These are phyloP conservation scores for Graphiopsis chlorocephala DNA, from an alignment of 2,329 filamentous ascomycete species.

Conservation along the genomic window DNA sequence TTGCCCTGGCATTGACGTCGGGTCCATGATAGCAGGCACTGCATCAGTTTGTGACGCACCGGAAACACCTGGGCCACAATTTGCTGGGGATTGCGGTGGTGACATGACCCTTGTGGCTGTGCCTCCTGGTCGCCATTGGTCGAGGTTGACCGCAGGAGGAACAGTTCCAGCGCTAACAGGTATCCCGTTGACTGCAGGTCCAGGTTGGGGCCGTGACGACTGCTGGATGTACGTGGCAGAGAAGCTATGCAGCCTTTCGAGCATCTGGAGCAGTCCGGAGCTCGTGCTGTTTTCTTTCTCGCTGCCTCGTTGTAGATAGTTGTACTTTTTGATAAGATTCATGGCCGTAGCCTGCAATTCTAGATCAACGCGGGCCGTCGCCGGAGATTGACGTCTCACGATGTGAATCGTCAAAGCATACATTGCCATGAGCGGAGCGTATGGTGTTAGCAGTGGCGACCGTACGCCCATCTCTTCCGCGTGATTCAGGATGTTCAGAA, in stretches of 20 bases:
- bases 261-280: constrained; percentile 1
- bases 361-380: constrained; percentile 1
- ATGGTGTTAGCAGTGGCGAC: neutral
- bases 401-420: constrained; percentile 6
- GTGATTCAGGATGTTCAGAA: constrained; percentile 3
- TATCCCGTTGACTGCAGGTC: neutral
- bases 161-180: neutral
- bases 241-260: neutral
- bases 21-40: neutral
- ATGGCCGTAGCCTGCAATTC: constrained; percentile 9
- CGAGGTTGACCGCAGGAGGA: neutral
- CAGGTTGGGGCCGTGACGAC: neutral
- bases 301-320: neutral
- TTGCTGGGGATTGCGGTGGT: neutral
- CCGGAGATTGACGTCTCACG: constrained; percentile 4
- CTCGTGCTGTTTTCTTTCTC: neutral
- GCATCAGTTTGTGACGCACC: neutral
- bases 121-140: neutral
- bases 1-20: neutral
- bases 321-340: neutral
- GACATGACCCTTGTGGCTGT: neutral
- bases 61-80: neutral
- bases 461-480: neutral
- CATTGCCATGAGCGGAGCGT: constrained; percentile 8
- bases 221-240: neutral